A percentile compares a stretch with the other conserved stretches of the same genome.
Conservation (phyloP, 1,139 yeast species). For the Pichia sp. region DNA sequence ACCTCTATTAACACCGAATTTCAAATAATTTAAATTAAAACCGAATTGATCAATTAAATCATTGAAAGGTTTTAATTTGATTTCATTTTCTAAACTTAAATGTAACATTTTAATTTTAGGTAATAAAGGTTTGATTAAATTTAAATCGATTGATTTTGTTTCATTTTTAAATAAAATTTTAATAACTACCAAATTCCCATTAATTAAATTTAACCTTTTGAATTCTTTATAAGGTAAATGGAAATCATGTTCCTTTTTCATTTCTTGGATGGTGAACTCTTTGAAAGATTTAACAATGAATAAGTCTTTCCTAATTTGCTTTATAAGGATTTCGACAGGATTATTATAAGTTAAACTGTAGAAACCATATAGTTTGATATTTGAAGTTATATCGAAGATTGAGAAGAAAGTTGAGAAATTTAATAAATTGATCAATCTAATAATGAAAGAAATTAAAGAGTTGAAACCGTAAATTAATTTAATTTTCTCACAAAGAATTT, state of each 20-base stretch:
- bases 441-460: slow-evolving; percentile 20
- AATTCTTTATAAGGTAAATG: slow-evolving; percentile 27
- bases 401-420: slow-evolving; percentile 24
- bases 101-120: slow-evolving; percentile 24
- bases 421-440: slow-evolving; percentile 18
- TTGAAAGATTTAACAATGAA: slow-evolving; percentile 26
- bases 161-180: slow-evolving; percentile 26
- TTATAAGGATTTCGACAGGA: slow-evolving; percentile 26
- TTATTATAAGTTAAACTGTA: slow-evolving; percentile 21
- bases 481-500: slow-evolving; percentile 23
- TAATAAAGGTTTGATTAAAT: slow-evolving; percentile 21
- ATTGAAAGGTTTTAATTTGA: slow-evolving; percentile 25
- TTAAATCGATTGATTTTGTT: slow-evolving; percentile 24
- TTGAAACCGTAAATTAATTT: slow-evolving; percentile 23
- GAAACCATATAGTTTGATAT: slow-evolving; percentile 25
- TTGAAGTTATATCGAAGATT: slow-evolving; percentile 26
- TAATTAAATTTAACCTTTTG: slow-evolving; percentile 22
- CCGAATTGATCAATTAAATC: slow-evolving; percentile 23
- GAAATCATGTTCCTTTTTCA: slow-evolving; percentile 27
- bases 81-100: slow-evolving; percentile 24
- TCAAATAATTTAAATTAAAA: slow-evolving; percentile 18
- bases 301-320: slow-evolving; percentile 25
- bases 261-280: slow-evolving; percentile 26
- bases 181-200: slow-evolving; percentile 26
- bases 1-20: slow-evolving; percentile 27